phyloP scores from a whole-genome alignment of 2,329 filamentous ascomycete genomes.

The Acephala macrosclerotiorum region DNA sequence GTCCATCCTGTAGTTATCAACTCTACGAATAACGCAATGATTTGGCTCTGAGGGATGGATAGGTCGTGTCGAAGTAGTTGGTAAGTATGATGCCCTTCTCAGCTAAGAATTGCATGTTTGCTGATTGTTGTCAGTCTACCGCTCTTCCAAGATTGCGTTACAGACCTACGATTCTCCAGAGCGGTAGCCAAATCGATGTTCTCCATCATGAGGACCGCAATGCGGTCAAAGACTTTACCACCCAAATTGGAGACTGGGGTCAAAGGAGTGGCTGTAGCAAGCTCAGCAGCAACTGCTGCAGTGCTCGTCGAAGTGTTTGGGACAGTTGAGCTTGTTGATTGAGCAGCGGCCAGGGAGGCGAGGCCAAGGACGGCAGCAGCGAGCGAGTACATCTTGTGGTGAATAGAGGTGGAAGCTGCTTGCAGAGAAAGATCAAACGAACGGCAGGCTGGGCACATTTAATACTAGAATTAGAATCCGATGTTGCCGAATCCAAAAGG shows the following conservation, averaged over 20 bases:
- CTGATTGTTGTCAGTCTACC: background rate
- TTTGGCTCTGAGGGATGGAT: conserved; percentile 70
- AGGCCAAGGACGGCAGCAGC: background rate
- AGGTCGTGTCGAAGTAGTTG: conserved; percentile 60
- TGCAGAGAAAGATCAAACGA: background rate
- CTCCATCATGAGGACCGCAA: conserved; percentile 3
- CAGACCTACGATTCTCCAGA: background rate
- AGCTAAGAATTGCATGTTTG: conserved; percentile 56
- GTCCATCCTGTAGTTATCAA: conserved; percentile 62
- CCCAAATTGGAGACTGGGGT: background rate
- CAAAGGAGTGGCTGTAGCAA: background rate
- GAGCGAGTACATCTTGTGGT: background rate
- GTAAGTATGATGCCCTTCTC: conserved; percentile 61
- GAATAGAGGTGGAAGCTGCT: background rate
- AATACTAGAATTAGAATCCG: no score
- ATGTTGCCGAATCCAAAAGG: no score
- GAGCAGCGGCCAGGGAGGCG: background rate
- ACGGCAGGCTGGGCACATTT: no score
- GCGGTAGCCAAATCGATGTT: conserved; percentile 7
- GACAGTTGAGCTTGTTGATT: background rate
- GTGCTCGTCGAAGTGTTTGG: conserved; percentile 5
- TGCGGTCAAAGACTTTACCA: conserved; percentile 10
- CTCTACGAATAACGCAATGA: conserved; percentile 63
- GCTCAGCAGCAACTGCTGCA: conserved; percentile 2
- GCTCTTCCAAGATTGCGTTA: background rate